phyloP scores from a whole-genome alignment of 2,329 filamentous ascomycete genomes.

The Verticillium nonalfalfae region DNA sequence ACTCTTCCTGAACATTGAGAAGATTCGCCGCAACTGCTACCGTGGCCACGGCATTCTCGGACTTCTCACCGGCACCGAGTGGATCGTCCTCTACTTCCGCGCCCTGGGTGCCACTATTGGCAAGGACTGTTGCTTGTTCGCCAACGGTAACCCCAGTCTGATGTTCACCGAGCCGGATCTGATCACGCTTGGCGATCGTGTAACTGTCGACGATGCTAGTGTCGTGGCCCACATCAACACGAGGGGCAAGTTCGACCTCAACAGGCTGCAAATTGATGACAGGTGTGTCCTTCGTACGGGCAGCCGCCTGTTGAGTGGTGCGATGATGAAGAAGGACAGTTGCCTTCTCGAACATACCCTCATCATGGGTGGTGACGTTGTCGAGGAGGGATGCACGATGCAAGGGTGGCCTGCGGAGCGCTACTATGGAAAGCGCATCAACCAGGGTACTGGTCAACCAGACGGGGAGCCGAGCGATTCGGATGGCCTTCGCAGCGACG shows the following conservation, averaged over 20 bases:
- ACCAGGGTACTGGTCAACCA: not conserved
- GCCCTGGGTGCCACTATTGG: constrained; percentile 47
- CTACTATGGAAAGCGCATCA: constrained; percentile 19
- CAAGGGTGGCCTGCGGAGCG: constrained; percentile 49
- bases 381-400: constrained; percentile 40
- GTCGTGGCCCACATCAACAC: constrained; percentile 52
- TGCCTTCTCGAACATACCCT: constrained; percentile 52
- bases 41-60: constrained; percentile 43
- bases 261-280: constrained; percentile 41
- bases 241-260: constrained; percentile 48
- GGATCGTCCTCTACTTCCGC: constrained; percentile 45
- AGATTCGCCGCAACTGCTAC: constrained; percentile 41
- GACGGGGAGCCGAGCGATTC: not conserved
- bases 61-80: constrained; percentile 46
- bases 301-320: constrained; percentile 44
- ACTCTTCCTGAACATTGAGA: constrained; percentile 44
- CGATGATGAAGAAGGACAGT: constrained; percentile 44
- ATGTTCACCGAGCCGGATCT: constrained; percentile 54
- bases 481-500: not conserved
- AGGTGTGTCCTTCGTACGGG: constrained; percentile 45
- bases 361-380: constrained; percentile 49
- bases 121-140: constrained; percentile 47
- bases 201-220: constrained; percentile 48
- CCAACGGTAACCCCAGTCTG: constrained; percentile 43
- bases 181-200: constrained; percentile 44